Conservation (phyloP, 768 basidiomycete species). For the Melanogaster broomeanus region DNA sequence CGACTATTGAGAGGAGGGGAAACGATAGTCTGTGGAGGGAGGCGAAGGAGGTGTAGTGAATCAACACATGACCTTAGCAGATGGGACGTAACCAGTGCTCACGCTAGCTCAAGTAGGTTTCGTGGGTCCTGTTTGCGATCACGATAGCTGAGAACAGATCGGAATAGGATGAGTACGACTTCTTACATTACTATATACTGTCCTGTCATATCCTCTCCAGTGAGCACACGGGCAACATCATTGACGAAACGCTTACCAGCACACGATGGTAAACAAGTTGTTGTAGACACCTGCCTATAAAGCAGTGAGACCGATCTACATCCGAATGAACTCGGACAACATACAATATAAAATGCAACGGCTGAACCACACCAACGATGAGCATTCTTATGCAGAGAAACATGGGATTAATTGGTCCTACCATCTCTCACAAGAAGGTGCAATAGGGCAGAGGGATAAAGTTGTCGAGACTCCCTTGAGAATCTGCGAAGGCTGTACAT, state of each 20-base stretch:
- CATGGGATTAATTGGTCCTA: background rate
- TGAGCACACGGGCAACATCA: background rate
- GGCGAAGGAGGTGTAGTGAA: background rate
- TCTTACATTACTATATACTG: conserved; percentile 2
- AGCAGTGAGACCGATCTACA: background rate
- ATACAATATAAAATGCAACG: conserved; percentile 3
- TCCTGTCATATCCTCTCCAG: conserved; percentile 4
- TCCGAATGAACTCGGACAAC: background rate
- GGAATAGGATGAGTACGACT: background rate
- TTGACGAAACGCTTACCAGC: conserved; percentile 10
- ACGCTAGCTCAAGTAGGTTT: conserved; percentile 8
- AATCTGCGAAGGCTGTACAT: conserved; percentile 6
- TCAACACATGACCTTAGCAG: background rate
- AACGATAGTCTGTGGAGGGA: conserved; percentile 9
- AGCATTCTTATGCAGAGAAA: background rate
- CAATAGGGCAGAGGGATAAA: conserved; percentile 10
- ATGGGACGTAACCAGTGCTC: background rate
- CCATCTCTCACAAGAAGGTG: conserved; percentile 13
- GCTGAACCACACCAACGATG: conserved; percentile 2
- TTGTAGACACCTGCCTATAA: conserved; percentile 5
- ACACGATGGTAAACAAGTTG: conserved; percentile 3
- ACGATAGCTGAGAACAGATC: background rate
- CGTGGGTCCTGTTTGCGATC: conserved; percentile 9
- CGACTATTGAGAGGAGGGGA: conserved; percentile 11
- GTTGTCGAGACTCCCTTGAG: background rate